A percentile compares a stretch with the other conserved stretches of the same genome.
phyloP scores from a whole-genome alignment of 257 asterid species.

The Nicotiana undulata region DNA sequence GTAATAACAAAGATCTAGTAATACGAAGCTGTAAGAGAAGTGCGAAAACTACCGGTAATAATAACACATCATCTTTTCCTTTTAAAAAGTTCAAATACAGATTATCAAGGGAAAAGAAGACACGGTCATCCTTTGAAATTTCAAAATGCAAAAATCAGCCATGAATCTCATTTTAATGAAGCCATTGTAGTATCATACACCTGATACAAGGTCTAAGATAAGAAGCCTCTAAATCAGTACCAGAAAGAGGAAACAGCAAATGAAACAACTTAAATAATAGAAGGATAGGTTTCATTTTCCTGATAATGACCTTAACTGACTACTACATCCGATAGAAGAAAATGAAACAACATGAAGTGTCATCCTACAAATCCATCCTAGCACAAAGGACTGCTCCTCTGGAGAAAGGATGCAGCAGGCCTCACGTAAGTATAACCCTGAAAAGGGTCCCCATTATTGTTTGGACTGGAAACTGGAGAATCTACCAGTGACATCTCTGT shows the following conservation, averaged over 20 bases:
- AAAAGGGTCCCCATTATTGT: constrained; percentile 24
- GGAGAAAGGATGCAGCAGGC: constrained; percentile 46
- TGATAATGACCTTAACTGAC: not conserved
- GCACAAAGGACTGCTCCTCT: constrained; percentile 21
- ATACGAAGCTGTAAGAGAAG: too few relatives aligned
- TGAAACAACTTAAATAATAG: not conserved
- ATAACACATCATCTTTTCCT: too few relatives aligned
- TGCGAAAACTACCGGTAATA: too few relatives aligned
- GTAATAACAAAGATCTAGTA: too few relatives aligned
- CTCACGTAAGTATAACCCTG: constrained; percentile 42
- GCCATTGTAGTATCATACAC: not conserved
- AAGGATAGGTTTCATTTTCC: not conserved
- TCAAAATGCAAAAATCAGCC: not conserved
- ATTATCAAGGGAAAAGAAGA: not conserved
- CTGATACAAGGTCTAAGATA: not conserved
- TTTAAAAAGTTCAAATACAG: not conserved
- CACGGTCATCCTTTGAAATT: not conserved
- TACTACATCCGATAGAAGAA: constrained; percentile 3
- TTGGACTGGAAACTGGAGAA: constrained; percentile 57
- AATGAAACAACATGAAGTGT: not conserved
- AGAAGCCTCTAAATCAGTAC: not conserved
- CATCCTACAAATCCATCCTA: constrained; percentile 1
- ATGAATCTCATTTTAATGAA: not conserved
- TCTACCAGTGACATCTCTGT: constrained; percentile 50
- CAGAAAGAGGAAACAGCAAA: not conserved